Base-by-base conservation (phyloP, 441 rosid genomes). In the Daphne laureola region DNA sequence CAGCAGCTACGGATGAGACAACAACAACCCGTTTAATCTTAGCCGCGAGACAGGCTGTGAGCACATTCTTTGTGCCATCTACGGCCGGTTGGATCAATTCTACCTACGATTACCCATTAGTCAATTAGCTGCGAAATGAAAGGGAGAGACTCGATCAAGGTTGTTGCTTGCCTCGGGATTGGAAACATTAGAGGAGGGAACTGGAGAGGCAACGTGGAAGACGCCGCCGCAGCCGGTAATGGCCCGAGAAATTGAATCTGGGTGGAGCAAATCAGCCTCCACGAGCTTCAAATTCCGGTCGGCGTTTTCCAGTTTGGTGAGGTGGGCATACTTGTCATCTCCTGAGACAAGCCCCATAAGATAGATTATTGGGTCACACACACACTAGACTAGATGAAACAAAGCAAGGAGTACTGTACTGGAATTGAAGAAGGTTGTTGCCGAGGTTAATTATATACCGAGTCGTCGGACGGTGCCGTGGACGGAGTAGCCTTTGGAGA, bases 161-260 rank as follows among this genome's bases (percentile, higher is more conserved):
- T 3, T 5, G 2, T 47, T 52, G 38, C 66, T 54, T 66, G 67
- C 96, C 86, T 86, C 77, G 12, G 90, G 92, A 70, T 82, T 80
- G 12, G 65, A 63, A 8, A 74, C 74, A 56, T 64, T 18, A 58
- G 59, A 14, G 46, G 73, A 53, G 14, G 87, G 86, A 68, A 86
- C 83, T 0, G 92, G 95, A 11, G 61, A 61, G 38, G 90, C 95
- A 0, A 81, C 90, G 68, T 86, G 96, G 58, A 89, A 75, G 38
- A 81, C 86, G 3, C 82, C 90, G 3, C 3, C 46, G 64, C 86
- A 89, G 13, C 92, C 92, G 27, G 55, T 8, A 31, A 83, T 67
- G 0, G 90, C 92, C 13, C 75, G 54, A 52, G 4, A 55, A 38
- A 82, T 67, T 49, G 86, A 67, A 4, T 50, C 26, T 35, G 73